Base-by-base conservation (phyloP, 345 rosid species). In the Dipteronia dyeriana region DNA sequence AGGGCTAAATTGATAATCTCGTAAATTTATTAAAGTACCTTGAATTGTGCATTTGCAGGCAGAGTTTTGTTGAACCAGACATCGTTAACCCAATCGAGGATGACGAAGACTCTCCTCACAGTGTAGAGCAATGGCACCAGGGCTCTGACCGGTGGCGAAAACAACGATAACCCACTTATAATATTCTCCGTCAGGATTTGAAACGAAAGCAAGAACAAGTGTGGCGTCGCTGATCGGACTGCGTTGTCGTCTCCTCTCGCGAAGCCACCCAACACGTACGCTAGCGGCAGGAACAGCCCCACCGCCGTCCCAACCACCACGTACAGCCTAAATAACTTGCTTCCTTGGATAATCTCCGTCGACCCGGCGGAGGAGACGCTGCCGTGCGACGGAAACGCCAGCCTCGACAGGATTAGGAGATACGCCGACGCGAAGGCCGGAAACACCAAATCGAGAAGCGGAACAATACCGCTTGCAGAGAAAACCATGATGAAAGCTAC, bases 401-500 rank as follows among this genome's bases (percentile, higher is more conserved):
- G 83, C 75, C 91, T 88, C 4, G 97, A 86, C 25, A 89, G 90
- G 34, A 83, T 85, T 16, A 93, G 29, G 9, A 93, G 57, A 67
- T 91, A 93, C 12, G 85, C 71, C 6, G 97, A 84, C 8, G 91
- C 79, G 39, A 96, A 90, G 74, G 82, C 94, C 0, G 99, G 99
- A 87, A 92, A 96, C 13, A 86, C 82, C 61, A 92, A 83, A 83
- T 94, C 98, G 0, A 94, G 89, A 49, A 91, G 75, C 0, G 99
- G 98, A 67, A 96, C 98, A 6, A 96, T 90, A 60, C 99, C 98
- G 31, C 97, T 94, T 0, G 86, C 92, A 0, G 98, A 92, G 84
- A 96, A 94, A 39, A 94, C 98, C 82, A 90, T 81, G 53, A 91
- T 90, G 85, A 96, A 96, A 20, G 97, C 97, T 0, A 96, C 97